Base-by-base conservation (phyloP, 176 grass and related monocot species). In the Hsuehochloa calcarea region DNA sequence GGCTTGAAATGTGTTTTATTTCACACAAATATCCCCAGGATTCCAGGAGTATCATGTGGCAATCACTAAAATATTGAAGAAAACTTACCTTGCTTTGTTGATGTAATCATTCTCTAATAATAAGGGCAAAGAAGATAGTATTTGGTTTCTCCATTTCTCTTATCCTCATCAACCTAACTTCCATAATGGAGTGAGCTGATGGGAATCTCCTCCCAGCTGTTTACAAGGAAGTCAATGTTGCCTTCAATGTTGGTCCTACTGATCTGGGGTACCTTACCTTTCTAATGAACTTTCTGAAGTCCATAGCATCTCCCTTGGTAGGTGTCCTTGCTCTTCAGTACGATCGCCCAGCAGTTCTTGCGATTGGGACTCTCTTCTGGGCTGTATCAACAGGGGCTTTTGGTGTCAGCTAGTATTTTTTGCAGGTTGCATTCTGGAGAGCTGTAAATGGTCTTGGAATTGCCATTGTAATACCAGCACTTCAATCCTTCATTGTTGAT, bases 221-320 rank as follows among this genome's bases (percentile, higher is more conserved):
- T 89, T 98, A 98, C 86, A 98, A 96, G 89, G 93, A 96, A 99
- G 93, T 99, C 85, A 99, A 86, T 84, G 91, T 89, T 56, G 70
- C 96, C 74, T 99, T 99, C 47, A 85, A 94, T 89, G 93, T 86
- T 65, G 90, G 93, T 66, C 96, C 96, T 75, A 96, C 92, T 81
- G 93, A 99, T 77, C 96, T 99, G 73, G 93, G 96, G 13, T 99
- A 96, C 52, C 90, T 99, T 78, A 96, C 96, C 47, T 98, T 98
- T 83, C 70, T 98, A 86, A 91, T 92, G 87, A 99, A 96, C 83
- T 99, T 99, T 85, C 84, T 92, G 44, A 92, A 99, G 89, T 91
- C 96, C 43, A 85, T 92, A 90, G 90, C 90, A 68, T 99, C 93
- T 84, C 93, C 96, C 66, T 71, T 94, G 84, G 91, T 85, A 87